Conservation (phyloP, 257 asterid genomes). For the Solanum peruvianum region DNA sequence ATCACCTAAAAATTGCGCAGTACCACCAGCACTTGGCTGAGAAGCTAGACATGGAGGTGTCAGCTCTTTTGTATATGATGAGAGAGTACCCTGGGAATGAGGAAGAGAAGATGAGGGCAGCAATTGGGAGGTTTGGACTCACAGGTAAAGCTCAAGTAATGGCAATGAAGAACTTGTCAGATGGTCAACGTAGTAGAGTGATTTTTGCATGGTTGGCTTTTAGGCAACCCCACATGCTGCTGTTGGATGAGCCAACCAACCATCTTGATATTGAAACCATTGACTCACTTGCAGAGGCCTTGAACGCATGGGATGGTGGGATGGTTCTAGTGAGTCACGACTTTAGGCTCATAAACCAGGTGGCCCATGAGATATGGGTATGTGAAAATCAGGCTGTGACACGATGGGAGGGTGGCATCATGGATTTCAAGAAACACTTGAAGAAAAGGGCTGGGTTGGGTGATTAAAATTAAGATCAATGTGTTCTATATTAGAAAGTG, state of each 20-base stretch:
- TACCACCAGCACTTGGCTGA: constrained; percentile 88
- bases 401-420: constrained; percentile 84
- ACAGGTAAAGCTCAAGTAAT: constrained; percentile 86
- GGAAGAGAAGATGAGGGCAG: constrained; percentile 92
- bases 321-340: constrained; percentile 95
- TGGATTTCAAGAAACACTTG: constrained; percentile 86
- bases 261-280: constrained; percentile 97
- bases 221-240: constrained; percentile 82
- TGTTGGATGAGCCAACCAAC: constrained; percentile 93
- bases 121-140: constrained; percentile 82
- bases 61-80: constrained; percentile 69
- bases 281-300: constrained; percentile 88
- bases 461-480: constrained; percentile 3
- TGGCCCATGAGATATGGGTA: constrained; percentile 96
- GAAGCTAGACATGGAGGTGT: constrained; percentile 71
- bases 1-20: constrained; percentile 84
- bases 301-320: constrained; percentile 97
- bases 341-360: constrained; percentile 95
- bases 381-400: constrained; percentile 83
- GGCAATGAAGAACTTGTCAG: constrained; percentile 87
- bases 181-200: constrained; percentile 84
- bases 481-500: background rate
- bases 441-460: constrained; percentile 59
- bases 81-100: constrained; percentile 84
- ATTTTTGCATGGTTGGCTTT: constrained; percentile 95